phyloP scores from a whole-genome alignment of 1,139 yeast genomes.

The Magnusiomyces suaveolens region DNA sequence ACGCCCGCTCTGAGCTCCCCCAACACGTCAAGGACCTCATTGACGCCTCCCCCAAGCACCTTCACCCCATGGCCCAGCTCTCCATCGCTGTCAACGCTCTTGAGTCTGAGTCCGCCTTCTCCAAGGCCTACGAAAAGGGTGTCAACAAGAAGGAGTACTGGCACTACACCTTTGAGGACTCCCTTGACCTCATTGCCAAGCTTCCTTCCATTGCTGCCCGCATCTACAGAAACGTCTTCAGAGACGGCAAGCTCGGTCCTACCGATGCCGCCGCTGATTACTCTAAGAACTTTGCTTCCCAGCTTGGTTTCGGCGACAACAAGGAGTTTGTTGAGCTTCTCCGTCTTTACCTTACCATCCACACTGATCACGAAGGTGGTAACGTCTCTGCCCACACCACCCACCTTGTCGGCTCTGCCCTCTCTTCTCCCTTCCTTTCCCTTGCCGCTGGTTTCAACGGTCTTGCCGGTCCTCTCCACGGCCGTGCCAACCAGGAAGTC shows the following conservation, averaged over 20 bases:
- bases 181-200: constrained; percentile 54
- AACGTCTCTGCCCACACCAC: constrained; percentile 98
- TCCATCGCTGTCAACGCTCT: constrained; percentile 57
- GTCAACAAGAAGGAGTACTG: constrained; percentile 59
- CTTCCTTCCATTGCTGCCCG: constrained; percentile 57
- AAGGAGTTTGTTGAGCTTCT: constrained; percentile 78
- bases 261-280: constrained; percentile 74
- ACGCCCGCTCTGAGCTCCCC: constrained; percentile 50
- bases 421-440: constrained; percentile 88
- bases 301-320: constrained; percentile 77
- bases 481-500: constrained; percentile 98
- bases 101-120: constrained; percentile 52
- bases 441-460: constrained; percentile 95
- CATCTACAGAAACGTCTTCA: constrained; percentile 57
- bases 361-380: constrained; percentile 99
- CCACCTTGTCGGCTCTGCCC: constrained; percentile 93
- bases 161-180: constrained; percentile 59
- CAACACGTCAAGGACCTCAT: constrained; percentile 44
- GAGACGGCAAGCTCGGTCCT: constrained; percentile 67
- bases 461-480: constrained; percentile 97
- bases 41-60: constrained; percentile 46
- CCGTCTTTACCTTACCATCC: constrained; percentile 93
- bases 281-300: constrained; percentile 82
- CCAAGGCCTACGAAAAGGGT: constrained; percentile 59
- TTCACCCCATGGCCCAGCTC: constrained; percentile 67